Conservation (phyloP, 352 stramenopile genomes). For the Pythium sp. region DNA sequence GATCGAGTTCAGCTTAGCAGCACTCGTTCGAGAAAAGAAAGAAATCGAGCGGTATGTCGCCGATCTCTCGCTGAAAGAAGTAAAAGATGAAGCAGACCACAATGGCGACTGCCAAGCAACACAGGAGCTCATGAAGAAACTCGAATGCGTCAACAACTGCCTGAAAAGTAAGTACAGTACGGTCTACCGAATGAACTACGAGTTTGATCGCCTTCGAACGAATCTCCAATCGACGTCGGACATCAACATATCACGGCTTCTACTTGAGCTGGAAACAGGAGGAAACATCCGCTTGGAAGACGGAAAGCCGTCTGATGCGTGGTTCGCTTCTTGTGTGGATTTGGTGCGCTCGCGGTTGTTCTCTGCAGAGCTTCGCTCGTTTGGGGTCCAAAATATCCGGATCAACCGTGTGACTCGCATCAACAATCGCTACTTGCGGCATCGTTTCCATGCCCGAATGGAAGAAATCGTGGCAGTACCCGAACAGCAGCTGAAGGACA, state of each 20-base stretch:
- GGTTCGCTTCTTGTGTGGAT: constrained; percentile 83
- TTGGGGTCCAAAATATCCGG: constrained; percentile 61
- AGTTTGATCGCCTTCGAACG: constrained; percentile 49
- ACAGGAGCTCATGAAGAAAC: constrained; percentile 35
- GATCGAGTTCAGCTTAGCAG: constrained; percentile 39
- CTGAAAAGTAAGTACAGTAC: constrained; percentile 35
- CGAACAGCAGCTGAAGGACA: constrained; percentile 65
- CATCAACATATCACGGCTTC: constrained; percentile 72
- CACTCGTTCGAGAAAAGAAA: constrained; percentile 56
- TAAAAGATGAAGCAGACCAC: constrained; percentile 1
- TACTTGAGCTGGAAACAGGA: constrained; percentile 89
- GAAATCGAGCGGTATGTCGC: constrained; percentile 54
- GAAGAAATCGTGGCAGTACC: constrained; percentile 67
- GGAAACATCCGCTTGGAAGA: constrained; percentile 91
- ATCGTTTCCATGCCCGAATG: constrained; percentile 84
- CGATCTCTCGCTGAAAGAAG: constrained; percentile 8
- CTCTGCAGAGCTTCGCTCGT: constrained; percentile 40
- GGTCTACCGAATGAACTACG: constrained; percentile 55
- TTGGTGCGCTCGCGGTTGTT: constrained; percentile 76
- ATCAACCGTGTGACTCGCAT: constrained; percentile 86
- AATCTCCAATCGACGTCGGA: constrained; percentile 56
- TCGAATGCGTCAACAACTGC: constrained; percentile 35
- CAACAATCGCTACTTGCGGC: constrained; percentile 86
- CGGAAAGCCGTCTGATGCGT: constrained; percentile 73
- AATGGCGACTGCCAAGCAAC: constrained; percentile 9